Base-by-base conservation (phyloP, 1,139 yeast genomes). In the Hansenula sp. region DNA sequence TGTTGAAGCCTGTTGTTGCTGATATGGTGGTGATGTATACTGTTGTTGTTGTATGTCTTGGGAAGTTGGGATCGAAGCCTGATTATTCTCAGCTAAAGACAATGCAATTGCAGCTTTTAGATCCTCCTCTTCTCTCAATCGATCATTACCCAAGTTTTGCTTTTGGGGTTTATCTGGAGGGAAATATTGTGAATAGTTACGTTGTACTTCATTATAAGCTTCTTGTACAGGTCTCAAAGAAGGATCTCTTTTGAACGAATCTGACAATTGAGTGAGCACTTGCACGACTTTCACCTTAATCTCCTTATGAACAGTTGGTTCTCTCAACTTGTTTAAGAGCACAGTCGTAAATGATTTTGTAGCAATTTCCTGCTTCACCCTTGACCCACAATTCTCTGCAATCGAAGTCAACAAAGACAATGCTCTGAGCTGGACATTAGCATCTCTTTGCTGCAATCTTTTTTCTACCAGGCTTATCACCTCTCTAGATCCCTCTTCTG, bases 321-420 rank as follows among this genome's bases (percentile, higher is more conserved):
- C 88, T 16, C 72, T 73, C 29, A 88, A 69, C 51, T 83, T 69
- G 46, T 72, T 71, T 33, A 80, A 58, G 41, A 93, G 67, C 19
- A 73, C 71, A 38, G 72, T 70, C 27, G 90, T 77, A 60, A 90
- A 89, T 11, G 74, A 60, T 52, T 77, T 79, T 31, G 89, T 71
- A 31, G 96, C 91, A 38, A 91, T 81, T 55, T 84, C 89, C 50
- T 87, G 90, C 55, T 82, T 83, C 77, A 87, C 79, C 53, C 90
- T 72, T 2, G 96, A 82, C 1, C 98, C 98, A 66, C 98, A 91
- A 62, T 93, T 93, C 63, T 91, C 96, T 1, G 96, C 96, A 32
- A 89, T 65, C 0, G 96, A 84, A 17, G 80, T 76, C 17, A 88
- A 67, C 44, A 93, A 54, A 0, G 96, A 76, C 43, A 93, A 66